Conservation (phyloP, 345 rosid genomes). For the Carallia pectinifolia region DNA sequence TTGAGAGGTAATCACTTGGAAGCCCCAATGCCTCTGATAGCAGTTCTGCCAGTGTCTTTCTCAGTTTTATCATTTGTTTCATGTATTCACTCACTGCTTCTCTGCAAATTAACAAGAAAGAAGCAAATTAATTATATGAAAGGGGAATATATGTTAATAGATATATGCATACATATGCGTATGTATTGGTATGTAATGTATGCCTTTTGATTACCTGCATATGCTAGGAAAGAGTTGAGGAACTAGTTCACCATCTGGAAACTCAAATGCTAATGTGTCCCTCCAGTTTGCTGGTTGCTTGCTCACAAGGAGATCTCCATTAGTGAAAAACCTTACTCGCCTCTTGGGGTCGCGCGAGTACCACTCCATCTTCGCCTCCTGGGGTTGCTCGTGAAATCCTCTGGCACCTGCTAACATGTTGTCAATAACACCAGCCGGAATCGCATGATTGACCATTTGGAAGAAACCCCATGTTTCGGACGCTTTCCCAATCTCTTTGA, state of each 20-base stretch:
- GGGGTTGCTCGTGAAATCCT: constrained; percentile 45
- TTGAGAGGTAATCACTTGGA: constrained; percentile 29
- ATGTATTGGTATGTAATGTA: not conserved
- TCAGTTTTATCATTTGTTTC: constrained; percentile 28
- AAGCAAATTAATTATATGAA: not conserved
- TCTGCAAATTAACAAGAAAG: constrained; percentile 19
- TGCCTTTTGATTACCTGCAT: constrained; percentile 35
- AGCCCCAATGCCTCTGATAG: constrained; percentile 50
- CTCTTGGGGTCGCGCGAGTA: constrained; percentile 36
- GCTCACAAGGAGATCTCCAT: constrained; percentile 37
- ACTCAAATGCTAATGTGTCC: constrained; percentile 42
- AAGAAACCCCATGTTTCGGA: constrained; percentile 51
- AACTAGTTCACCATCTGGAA: constrained; percentile 38
- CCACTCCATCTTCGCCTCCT: constrained; percentile 40
- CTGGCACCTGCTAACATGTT: constrained; percentile 34
- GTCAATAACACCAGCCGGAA: constrained; percentile 37
- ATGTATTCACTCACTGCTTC: constrained; percentile 41
- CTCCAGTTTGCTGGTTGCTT: constrained; percentile 48
- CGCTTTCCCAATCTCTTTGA: constrained; percentile 27
- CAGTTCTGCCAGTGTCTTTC: constrained; percentile 29
- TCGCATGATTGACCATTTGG: constrained; percentile 48
- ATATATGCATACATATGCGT: not conserved
- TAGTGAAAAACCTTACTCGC: constrained; percentile 31
- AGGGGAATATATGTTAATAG: not conserved
- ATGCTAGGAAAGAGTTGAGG: constrained; percentile 32